Evolutionary conservation across 2,329 filamentous ascomycete species (phyloP), one percentile per base, ranked within the genome.

Genomic region (Ceratocystis variospora): DNA sequence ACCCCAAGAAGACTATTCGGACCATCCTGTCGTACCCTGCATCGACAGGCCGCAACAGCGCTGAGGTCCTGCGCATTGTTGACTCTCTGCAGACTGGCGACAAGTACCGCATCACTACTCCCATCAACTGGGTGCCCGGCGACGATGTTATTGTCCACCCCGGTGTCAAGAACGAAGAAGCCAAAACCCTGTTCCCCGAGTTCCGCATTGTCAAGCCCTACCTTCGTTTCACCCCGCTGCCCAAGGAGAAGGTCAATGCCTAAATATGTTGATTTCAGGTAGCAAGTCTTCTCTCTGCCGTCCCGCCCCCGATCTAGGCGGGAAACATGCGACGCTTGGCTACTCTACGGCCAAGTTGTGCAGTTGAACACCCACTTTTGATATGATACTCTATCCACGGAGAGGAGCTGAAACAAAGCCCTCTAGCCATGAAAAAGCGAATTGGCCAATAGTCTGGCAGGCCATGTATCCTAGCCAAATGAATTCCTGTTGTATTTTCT

Each of bases 61-160:
- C 84, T 71, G 88, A 91, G 81, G 86, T 92, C 64, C 84, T 91
- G 71, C 86, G 88, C 73, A 86, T 90, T 71, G 78, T 91, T 75
- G 87, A 91, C 80, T 88, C 87, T 67, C 83, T 91, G 70, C 87
- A 90, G 81, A 86, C 85, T 55, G 90, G 87, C 68, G 92, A 96
- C 79, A 91, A 90, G 83, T 86, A 93, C 83, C 88, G 87, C 72
- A 79, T 96, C 74, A 91, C 88, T 70, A 94, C 89, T 66, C 91
- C 91, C 62, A 92, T 96, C 77, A 88, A 96, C 81, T 96, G 91
- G 91, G 80, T 87, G 48, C 86, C 85, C 57, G 91, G 91, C 65
- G 88, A 96, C 73, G 91, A 96, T 75, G 92, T 96, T 71, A 96
- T 96, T 74, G 89, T 96, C 69, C 90, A 91, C 74, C 90, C 91